phyloP scores from a whole-genome alignment of 164 flowering plant genomes.

The Aristolochia fimbriata region DNA sequence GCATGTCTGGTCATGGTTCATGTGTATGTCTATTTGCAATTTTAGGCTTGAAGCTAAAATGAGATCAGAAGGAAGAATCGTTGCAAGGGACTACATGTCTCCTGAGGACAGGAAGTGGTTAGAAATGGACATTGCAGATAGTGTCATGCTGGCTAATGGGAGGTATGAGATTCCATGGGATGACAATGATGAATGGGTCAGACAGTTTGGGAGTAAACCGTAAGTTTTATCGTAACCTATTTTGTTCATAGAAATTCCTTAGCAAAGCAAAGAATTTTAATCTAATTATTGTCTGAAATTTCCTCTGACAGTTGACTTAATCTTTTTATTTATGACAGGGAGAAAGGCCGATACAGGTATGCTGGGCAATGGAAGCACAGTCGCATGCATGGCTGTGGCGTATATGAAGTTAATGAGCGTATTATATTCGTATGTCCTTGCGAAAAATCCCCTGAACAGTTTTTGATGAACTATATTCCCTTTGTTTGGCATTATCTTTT shows the following conservation, averaged over 20 bases:
- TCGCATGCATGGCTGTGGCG: constrained; percentile 96
- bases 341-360: constrained; percentile 85
- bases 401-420: constrained; percentile 78
- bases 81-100: constrained; percentile 69
- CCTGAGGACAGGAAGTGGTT: constrained; percentile 91
- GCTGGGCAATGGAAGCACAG: constrained; percentile 98
- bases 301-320: too few species aligned
- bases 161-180: constrained; percentile 54
- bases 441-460: not conserved
- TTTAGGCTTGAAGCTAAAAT: constrained; percentile 74
- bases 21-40: too few species aligned
- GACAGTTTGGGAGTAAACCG: constrained; percentile 65
- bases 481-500: not conserved
- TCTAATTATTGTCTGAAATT: too few species aligned
- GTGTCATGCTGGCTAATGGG: constrained; percentile 39
- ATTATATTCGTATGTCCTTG: constrained; percentile 45
- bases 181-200: constrained; percentile 65
- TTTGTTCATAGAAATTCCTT: not conserved
- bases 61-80: constrained; percentile 79
- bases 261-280: not conserved
- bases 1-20: too few species aligned
- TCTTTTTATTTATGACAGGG: constrained; percentile 37
- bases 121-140: constrained; percentile 93
- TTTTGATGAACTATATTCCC: not conserved
- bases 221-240: constrained; percentile 24